Evolutionary conservation across 306 rosid genomes (phyloP).

Genomic region (Cucurbita ficifolia): DNA sequence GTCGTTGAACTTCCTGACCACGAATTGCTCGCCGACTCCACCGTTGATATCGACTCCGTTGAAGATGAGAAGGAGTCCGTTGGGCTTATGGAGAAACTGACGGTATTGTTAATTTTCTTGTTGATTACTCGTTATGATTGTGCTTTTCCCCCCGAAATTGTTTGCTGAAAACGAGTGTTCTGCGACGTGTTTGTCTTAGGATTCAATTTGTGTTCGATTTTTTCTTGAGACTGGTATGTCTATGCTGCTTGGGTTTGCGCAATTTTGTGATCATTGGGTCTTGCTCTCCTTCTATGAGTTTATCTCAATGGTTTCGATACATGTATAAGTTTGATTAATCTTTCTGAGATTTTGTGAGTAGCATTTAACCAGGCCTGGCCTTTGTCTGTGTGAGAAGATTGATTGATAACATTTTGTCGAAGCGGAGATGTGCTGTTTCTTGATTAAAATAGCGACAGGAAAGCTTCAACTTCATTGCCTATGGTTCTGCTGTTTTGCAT

Average conservation of each 20-base stretch:
- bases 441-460: background rate
- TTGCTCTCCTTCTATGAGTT: background rate
- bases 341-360: background rate
- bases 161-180: background rate
- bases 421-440: background rate
- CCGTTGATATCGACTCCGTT: slow-evolving; percentile 37
- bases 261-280: background rate
- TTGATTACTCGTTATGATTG: background rate
- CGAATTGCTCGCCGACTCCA: slow-evolving; percentile 29
- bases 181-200: background rate
- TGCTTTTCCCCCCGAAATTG: background rate
- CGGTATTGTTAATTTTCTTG: slow-evolving; percentile 27
- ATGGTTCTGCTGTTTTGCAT: no score
- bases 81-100: slow-evolving; percentile 29
- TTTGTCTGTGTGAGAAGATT: background rate
- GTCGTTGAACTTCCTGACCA: slow-evolving; percentile 46
- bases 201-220: background rate
- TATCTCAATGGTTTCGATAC: background rate
- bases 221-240: background rate
- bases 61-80: slow-evolving; percentile 18
- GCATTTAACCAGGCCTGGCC: background rate
- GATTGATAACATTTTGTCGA: background rate
- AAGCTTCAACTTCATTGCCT: background rate
- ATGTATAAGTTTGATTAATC: background rate
- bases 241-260: background rate